Base-by-base conservation (phyloP, 1,139 yeast species). In the Taphrina wiesneri region DNA sequence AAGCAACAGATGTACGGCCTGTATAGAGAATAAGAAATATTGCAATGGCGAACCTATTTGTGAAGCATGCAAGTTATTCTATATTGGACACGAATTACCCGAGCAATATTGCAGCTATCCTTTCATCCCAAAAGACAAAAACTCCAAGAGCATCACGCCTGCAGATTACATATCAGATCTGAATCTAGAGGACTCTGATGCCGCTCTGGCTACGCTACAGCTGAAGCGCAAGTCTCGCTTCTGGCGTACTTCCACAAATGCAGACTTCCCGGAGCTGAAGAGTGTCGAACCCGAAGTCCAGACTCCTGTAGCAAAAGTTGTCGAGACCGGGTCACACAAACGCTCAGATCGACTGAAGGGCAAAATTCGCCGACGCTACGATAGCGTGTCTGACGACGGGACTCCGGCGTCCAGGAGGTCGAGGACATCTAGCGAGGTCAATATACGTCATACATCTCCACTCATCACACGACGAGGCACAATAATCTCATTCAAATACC, bases 211-310 rank as follows among this genome's bases (percentile, higher is more conserved):
- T 2, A 15, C 56, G 13, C 30, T 34, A 13, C 41, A 52, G 26
- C n/a, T 32, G 17, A 32, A 32, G 15, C 19, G 59, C 9, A 54
- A 54, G 49, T 26, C 54, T 9, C 54, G 54, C 34, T 54, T 39
- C 47, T 54, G 59, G 59, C 59, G 59, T 6, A 21, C 59, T 7
- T 39, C 59, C n/a, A 54, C 59, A 9, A 25, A 36, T 17, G 59
- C 36, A 25, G 59, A 54, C 34, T 54, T 54, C 17, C 59, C 59
- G 21, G 49, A 39, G 7, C 49, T 54, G 21, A 25, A 23, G 23
- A 28, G 23, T 13, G 54, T 28, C 21, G 36, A 49, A 17, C 34
- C 49, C 13, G 49, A 45, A 21, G 25, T n/a, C 5, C 11, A 19
- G 11, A 45, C 49, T 5, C 49, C 49, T 9, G 49, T 45, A n/a